Evolutionary conservation across 768 basidiomycete species (phyloP).

Genomic region (Floccularia luteovirens): DNA sequence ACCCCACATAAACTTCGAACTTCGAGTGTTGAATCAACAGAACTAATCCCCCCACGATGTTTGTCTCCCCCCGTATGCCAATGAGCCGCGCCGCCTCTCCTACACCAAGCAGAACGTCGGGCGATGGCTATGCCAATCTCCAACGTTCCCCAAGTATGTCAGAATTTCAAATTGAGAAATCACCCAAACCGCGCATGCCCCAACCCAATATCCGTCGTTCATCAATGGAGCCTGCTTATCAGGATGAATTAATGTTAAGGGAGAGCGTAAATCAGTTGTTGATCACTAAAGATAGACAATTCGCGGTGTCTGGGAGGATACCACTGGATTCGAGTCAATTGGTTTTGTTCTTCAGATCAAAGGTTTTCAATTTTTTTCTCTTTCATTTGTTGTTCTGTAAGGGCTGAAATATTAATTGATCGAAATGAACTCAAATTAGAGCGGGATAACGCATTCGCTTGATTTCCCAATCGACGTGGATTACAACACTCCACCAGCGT

Average conservation of each 20-base stretch:
- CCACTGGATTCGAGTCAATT: constrained; percentile 62
- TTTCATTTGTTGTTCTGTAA: neutral
- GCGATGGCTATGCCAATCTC: constrained; percentile 20
- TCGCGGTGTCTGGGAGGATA: constrained; percentile 60
- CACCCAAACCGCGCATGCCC: constrained; percentile 28
- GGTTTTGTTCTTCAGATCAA: constrained; percentile 72
- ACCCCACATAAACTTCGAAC: too few relatives aligned
- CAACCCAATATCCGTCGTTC: constrained; percentile 24
- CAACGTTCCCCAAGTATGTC: constrained; percentile 33
- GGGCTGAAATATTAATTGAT: constrained; percentile 2
- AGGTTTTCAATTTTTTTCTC: constrained; percentile 39
- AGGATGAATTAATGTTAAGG: constrained; percentile 46
- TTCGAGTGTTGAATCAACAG: too few relatives aligned
- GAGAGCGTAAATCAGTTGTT: constrained; percentile 49
- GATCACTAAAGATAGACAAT: constrained; percentile 51
- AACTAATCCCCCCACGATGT: constrained; percentile 14
- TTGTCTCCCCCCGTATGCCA: constrained; percentile 7
- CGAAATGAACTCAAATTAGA: constrained; percentile 28
- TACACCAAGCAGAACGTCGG: constrained; percentile 14
- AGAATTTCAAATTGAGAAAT: constrained; percentile 65
- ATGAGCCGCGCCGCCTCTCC: constrained; percentile 18
- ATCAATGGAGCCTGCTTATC: constrained; percentile 23
- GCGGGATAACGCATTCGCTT: constrained; percentile 71
- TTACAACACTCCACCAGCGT: constrained; percentile 65
- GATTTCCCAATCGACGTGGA: constrained; percentile 79